Conservation (phyloP, 192 early-diverging fungal genomes). For the Entomortierella lignicola region DNA sequence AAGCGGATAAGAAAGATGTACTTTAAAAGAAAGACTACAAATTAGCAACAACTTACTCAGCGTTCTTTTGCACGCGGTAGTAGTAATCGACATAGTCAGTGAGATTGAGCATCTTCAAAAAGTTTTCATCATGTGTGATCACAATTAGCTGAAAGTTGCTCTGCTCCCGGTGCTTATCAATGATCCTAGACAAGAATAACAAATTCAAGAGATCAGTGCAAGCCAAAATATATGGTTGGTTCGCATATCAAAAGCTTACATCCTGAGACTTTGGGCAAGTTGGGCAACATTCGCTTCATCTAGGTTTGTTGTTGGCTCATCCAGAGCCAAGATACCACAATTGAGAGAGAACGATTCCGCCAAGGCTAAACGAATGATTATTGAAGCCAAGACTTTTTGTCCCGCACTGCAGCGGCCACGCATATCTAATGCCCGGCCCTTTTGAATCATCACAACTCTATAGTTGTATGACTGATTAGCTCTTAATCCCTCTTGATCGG, state of each 20-base stretch:
- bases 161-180: constrained; percentile 81
- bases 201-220: background rate
- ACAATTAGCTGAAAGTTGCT: constrained; percentile 96
- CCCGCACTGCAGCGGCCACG: constrained; percentile 96
- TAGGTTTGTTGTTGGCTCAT: constrained; percentile 98
- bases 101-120: constrained; percentile 84
- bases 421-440: constrained; percentile 88
- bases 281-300: constrained; percentile 90
- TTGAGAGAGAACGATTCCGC: constrained; percentile 95
- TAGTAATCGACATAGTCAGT: constrained; percentile 88
- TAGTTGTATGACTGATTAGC: constrained; percentile 77
- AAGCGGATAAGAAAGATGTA: too few species aligned
- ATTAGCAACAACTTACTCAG: constrained; percentile 54
- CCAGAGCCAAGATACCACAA: constrained; percentile 94
- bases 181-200: constrained; percentile 66
- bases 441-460: constrained; percentile 93
- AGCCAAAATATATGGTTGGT: too few species aligned
- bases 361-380: constrained; percentile 95
- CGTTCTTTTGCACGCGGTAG: constrained; percentile 89
- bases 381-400: constrained; percentile 95
- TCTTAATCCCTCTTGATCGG: constrained; percentile 80
- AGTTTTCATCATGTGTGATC: constrained; percentile 98
- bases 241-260: constrained; percentile 56
- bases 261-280: constrained; percentile 81
- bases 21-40: too few species aligned